Evolutionary conservation across 2,329 filamentous ascomycete genomes (phyloP).

Genomic region (Colletotrichum sp.): DNA sequence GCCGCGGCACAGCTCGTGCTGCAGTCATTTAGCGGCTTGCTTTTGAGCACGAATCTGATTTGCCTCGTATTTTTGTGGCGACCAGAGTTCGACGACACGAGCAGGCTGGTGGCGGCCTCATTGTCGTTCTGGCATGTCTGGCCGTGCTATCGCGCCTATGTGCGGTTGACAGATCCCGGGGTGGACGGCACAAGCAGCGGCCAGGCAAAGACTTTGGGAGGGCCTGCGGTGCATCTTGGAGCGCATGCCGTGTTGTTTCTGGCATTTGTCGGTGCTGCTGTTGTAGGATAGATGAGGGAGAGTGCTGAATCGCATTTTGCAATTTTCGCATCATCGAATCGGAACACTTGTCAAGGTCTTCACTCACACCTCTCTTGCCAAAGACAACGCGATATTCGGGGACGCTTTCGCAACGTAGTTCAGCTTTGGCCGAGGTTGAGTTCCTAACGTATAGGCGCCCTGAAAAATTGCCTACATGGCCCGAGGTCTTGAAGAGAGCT

Average conservation of each 20-base stretch:
- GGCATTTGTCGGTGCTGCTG: conserved; percentile 33
- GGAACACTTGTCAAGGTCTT: neutral
- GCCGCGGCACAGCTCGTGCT: conserved; percentile 45
- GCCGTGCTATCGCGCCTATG: conserved; percentile 48
- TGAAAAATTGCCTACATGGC: neutral
- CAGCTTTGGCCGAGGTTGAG: neutral
- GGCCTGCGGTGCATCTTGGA: conserved; percentile 48
- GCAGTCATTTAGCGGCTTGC: conserved; percentile 51
- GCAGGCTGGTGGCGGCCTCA: conserved; percentile 38
- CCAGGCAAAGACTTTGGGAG: conserved; percentile 41
- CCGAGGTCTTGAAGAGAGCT: neutral
- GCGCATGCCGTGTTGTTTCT: conserved; percentile 43
- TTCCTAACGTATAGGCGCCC: neutral
- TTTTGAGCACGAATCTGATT: conserved; percentile 49
- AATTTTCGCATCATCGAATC: neutral
- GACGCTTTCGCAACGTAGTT: neutral
- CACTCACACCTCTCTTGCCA: neutral
- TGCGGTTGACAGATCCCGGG: conserved; percentile 31
- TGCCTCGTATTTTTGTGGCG: conserved; percentile 39
- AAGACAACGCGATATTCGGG: neutral
- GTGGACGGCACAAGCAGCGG: conserved; percentile 5
- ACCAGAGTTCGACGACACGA: conserved; percentile 32
- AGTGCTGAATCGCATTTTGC: neutral
- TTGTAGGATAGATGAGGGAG: conserved; percentile 3
- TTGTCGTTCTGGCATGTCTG: conserved; percentile 54